Evolutionary conservation across 352 stramenopile genomes (phyloP).

Genomic region (Pythium chondricola): DNA sequence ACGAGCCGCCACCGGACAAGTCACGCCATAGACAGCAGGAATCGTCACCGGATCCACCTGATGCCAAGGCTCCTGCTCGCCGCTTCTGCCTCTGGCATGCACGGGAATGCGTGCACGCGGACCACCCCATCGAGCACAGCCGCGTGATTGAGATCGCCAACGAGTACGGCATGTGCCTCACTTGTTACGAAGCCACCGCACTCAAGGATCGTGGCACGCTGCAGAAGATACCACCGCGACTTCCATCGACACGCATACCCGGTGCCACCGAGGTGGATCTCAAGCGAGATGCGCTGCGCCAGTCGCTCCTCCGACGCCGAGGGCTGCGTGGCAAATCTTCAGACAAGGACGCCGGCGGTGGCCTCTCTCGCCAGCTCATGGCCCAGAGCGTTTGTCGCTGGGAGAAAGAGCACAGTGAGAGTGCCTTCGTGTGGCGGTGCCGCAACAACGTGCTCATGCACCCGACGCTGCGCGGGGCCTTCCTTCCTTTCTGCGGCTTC

Average conservation of each 20-base stretch:
- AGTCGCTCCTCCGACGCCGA: constrained; percentile 3
- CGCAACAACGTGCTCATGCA: constrained; percentile 54
- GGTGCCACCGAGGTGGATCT: constrained; percentile 30
- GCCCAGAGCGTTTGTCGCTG: constrained; percentile 35
- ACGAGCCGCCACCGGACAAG: constrained; percentile 11
- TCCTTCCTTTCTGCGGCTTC: constrained; percentile 59
- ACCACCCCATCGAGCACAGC: constrained; percentile 44
- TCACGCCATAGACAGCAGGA: background rate
- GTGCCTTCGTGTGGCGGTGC: constrained; percentile 50
- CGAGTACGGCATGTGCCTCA: constrained; percentile 42
- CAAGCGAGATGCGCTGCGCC: constrained; percentile 18
- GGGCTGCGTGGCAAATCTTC: background rate
- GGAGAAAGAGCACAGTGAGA: constrained; percentile 54
- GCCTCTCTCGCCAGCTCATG: constrained; percentile 6
- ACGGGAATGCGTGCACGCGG: constrained; percentile 28
- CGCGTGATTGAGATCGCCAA: constrained; percentile 56
- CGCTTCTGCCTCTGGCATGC: constrained; percentile 49
- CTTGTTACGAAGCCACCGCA: constrained; percentile 50
- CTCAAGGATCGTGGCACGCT: constrained; percentile 30
- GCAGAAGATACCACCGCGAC: constrained; percentile 31
- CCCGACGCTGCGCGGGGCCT: constrained; percentile 41
- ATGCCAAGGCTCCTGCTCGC: background rate
- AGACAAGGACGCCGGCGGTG: background rate
- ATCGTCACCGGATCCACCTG: background rate
- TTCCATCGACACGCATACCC: constrained; percentile 31